Conservation (phyloP, 345 rosid species). For the Camelina laxa region DNA sequence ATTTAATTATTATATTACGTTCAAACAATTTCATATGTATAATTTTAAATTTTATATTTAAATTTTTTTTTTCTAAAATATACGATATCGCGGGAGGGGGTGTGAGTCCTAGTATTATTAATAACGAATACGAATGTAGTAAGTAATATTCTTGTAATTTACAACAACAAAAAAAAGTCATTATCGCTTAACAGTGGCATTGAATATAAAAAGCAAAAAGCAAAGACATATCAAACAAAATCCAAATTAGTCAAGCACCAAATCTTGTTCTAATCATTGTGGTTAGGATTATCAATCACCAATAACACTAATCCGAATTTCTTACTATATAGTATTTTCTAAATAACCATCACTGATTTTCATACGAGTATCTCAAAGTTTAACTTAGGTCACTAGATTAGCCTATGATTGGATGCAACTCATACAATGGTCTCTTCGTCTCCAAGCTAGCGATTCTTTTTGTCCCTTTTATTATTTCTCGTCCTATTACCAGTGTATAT, state of each 20-base stretch:
- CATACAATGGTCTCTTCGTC: background rate
- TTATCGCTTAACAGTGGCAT: constrained; percentile 15
- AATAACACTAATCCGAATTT: constrained; percentile 11
- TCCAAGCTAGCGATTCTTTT: background rate
- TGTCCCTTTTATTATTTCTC: background rate
- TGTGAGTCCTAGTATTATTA: too few relatives aligned
- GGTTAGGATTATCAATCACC: constrained; percentile 26
- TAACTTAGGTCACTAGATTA: constrained; percentile 1
- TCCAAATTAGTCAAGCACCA: constrained; percentile 38
- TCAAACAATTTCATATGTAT: too few relatives aligned
- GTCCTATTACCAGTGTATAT: background rate
- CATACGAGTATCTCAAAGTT: background rate
- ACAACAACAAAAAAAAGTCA: background rate
- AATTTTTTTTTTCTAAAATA: too few relatives aligned
- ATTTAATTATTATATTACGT: too few relatives aligned
- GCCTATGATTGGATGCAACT: constrained; percentile 23
- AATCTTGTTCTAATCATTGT: constrained; percentile 40
- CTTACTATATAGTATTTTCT: constrained; percentile 3
- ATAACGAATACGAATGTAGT: background rate
- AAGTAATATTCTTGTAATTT: constrained; percentile 9
- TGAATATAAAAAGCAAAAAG: background rate
- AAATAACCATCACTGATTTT: background rate
- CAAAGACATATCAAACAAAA: constrained; percentile 31
- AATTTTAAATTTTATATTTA: too few relatives aligned
- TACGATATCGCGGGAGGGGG: too few relatives aligned